Percentiles rank a stretch among this genome's conserved stretches.
Conservation (phyloP, 371 early-diverging fungal species). For the Syncephalastrum sp. region DNA sequence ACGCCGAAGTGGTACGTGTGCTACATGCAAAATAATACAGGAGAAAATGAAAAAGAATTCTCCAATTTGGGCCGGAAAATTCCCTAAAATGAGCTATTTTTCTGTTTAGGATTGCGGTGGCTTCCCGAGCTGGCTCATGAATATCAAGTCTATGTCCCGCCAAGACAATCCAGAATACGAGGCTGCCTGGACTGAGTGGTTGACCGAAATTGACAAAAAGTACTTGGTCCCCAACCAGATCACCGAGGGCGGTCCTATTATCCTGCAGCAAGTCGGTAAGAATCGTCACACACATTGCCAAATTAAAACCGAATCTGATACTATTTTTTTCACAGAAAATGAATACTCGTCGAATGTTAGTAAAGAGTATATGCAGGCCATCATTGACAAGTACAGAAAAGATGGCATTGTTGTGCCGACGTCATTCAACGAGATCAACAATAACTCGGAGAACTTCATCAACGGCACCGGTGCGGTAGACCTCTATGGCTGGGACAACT, state of each 20-base stretch:
- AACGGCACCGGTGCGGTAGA: constrained; percentile 6
- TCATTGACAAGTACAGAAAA: constrained; percentile 7
- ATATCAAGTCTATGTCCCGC: constrained; percentile 6
- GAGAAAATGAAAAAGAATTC: no score
- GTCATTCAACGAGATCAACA: constrained; percentile 8
- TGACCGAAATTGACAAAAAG: constrained; percentile 13
- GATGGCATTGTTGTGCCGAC: constrained; percentile 15
- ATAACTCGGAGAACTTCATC: background rate
- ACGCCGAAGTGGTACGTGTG: constrained; percentile 15
- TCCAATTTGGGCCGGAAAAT: no score
- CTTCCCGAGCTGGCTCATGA: constrained; percentile 11
- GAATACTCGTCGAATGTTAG: constrained; percentile 10
- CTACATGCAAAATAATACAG: no score
- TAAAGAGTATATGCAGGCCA: constrained; percentile 6
- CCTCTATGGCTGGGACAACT: constrained; percentile 15
- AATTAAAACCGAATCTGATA: background rate
- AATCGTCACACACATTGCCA: no score
- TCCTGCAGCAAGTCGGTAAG: constrained; percentile 13
- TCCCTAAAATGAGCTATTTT: no score
- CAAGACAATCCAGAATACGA: constrained; percentile 6
- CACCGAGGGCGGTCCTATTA: constrained; percentile 10
- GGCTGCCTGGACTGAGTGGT: constrained; percentile 12
- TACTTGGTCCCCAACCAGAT: constrained; percentile 15
- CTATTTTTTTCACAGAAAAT: constrained; percentile 7
- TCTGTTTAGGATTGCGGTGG: constrained; percentile 14